Evolutionary conservation across 2,329 filamentous ascomycete genomes (phyloP).

Genomic region (Beauveria caledonica): DNA sequence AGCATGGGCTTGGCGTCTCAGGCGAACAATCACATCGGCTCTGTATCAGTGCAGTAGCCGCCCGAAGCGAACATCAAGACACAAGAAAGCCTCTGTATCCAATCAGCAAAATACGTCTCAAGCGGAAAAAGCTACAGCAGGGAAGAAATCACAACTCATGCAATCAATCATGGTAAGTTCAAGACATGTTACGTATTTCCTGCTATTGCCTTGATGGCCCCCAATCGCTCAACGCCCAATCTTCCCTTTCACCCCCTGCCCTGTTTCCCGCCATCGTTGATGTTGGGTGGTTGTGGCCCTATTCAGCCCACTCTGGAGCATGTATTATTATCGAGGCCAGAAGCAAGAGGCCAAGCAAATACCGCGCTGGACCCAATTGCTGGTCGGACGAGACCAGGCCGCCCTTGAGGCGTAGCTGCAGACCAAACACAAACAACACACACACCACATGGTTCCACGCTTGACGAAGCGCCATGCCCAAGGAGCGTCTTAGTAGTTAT

Average conservation of each 20-base stretch:
- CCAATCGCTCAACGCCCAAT: neutral
- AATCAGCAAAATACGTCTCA: neutral
- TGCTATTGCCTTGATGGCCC: neutral
- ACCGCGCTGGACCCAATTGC: neutral
- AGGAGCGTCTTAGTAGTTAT: neutral
- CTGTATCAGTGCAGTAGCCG: neutral
- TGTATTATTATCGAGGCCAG: neutral
- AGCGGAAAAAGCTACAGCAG: neutral
- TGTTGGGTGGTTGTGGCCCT: neutral
- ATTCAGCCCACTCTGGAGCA: neutral
- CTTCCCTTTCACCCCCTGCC: neutral
- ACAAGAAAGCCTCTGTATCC: neutral
- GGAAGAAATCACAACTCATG: neutral
- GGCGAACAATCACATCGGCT: neutral
- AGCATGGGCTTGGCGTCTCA: neutral
- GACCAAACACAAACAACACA: slow-evolving; percentile 1
- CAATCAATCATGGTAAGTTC: slow-evolving; percentile 7
- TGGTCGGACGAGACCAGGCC: slow-evolving; percentile 7
- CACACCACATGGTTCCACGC: neutral
- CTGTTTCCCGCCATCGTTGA: neutral
- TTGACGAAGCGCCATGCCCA: neutral
- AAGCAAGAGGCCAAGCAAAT: neutral
- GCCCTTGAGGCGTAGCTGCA: neutral
- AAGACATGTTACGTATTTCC: neutral
- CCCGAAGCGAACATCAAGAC: slow-evolving; percentile 5